These are phyloP conservation scores for Russula griseocarnosa DNA, from an alignment of 768 basidiomycete species.

Conservation along the genomic window DNA sequence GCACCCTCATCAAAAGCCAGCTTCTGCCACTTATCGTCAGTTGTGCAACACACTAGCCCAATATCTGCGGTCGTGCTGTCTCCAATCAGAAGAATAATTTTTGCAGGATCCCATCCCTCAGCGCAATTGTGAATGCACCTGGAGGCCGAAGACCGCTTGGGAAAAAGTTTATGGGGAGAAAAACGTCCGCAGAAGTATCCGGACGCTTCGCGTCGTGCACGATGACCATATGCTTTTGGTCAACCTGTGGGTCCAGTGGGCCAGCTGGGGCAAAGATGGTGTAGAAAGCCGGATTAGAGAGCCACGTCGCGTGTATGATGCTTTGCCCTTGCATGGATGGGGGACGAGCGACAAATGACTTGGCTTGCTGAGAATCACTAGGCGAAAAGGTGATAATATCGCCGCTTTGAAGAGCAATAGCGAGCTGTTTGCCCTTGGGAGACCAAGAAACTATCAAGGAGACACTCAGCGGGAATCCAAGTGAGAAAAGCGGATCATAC, in stretches of 20 bases:
- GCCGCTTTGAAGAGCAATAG: constrained; percentile 65
- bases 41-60: constrained; percentile 40
- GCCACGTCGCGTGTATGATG: constrained; percentile 59
- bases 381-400: constrained; percentile 67
- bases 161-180: constrained; percentile 40
- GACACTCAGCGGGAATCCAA: constrained; percentile 21
- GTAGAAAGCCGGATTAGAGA: constrained; percentile 65
- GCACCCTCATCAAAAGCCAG: constrained; percentile 48
- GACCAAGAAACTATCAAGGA: constrained; percentile 67
- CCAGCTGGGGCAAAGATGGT: constrained; percentile 55
- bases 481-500: constrained; percentile 31
- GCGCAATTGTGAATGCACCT: constrained; percentile 39
- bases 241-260: constrained; percentile 37
- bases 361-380: constrained; percentile 48
- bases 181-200: constrained; percentile 37
- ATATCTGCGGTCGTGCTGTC: constrained; percentile 51
- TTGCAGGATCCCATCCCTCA: constrained; percentile 46
- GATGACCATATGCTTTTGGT: constrained; percentile 43
- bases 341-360: constrained; percentile 56
- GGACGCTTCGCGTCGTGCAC: constrained; percentile 43
- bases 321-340: constrained; percentile 46
- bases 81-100: constrained; percentile 43
- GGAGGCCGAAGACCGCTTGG: constrained; percentile 47
- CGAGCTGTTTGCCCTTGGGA: constrained; percentile 80
- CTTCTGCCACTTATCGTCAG: constrained; percentile 43